Evolutionary conservation across 108 stramenopile genomes (phyloP).

Genomic region (Cyclostephanos invisitatus): DNA sequence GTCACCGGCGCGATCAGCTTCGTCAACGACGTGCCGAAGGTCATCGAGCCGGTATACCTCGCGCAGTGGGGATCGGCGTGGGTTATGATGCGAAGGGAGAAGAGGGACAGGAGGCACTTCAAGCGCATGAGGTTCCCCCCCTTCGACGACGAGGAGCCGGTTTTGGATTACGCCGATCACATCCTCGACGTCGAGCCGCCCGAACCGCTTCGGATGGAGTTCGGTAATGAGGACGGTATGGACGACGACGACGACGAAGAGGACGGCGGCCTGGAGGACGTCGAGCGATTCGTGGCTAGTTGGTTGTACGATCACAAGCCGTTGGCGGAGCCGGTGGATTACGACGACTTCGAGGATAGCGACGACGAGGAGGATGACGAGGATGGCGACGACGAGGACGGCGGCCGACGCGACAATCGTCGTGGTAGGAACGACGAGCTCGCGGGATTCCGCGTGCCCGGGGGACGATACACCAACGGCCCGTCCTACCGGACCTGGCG

Average conservation of each 20-base stretch:
- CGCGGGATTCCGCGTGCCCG: slow-evolving; percentile 52
- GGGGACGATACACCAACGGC: slow-evolving; percentile 86
- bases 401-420: background rate
- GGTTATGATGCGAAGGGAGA: slow-evolving; percentile 99
- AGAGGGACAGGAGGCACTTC: slow-evolving; percentile 98
- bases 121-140: slow-evolving; percentile 99
- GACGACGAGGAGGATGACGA: slow-evolving; percentile 76
- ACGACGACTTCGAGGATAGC: slow-evolving; percentile 48
- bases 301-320: slow-evolving; percentile 85
- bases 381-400: slow-evolving; percentile 19
- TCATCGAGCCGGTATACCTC: slow-evolving; percentile 97
- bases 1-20: slow-evolving; percentile 98
- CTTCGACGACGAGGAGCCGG: slow-evolving; percentile 99
- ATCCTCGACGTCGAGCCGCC: slow-evolving; percentile 97
- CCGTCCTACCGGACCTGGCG: slow-evolving; percentile 94
- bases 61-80: slow-evolving; percentile 99
- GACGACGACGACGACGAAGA: slow-evolving; percentile 58
- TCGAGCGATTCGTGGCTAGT: slow-evolving; percentile 55
- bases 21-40: slow-evolving; percentile 97
- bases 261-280: slow-evolving; percentile 58
- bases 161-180: slow-evolving; percentile 99
- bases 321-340: slow-evolving; percentile 65
- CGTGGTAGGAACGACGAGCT: slow-evolving; percentile 31
- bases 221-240: slow-evolving; percentile 62
- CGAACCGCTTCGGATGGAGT: slow-evolving; percentile 86